phyloP scores from a whole-genome alignment of 371 early-diverging fungal genomes.

The Encephalitozoon intestinalis region DNA sequence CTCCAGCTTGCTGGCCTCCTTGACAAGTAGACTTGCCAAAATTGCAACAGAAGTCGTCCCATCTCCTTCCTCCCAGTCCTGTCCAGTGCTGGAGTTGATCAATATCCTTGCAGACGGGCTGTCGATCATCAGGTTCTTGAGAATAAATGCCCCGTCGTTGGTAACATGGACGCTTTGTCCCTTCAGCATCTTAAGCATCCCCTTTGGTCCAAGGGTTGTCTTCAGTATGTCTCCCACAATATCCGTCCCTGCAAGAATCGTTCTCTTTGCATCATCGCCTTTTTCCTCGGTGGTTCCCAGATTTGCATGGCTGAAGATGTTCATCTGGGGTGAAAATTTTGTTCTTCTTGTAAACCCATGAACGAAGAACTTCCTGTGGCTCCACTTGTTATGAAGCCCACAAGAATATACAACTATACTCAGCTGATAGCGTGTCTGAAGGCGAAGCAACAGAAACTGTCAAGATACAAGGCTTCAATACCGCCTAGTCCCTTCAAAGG shows the following conservation, averaged over 20 bases:
- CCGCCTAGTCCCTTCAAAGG: not conserved
- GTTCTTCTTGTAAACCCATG: constrained; percentile 19
- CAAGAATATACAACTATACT: constrained; percentile 41
- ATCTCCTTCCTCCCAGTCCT: constrained; percentile 99
- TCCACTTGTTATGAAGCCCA: constrained; percentile 27
- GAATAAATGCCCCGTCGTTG: constrained; percentile 98
- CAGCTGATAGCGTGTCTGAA: constrained; percentile 41
- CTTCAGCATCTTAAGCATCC: constrained; percentile 81
- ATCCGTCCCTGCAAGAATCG: constrained; percentile 81
- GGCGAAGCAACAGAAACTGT: constrained; percentile 34
- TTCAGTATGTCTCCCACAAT: constrained; percentile 93
- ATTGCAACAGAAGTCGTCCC: constrained; percentile 98
- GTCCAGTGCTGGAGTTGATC: constrained; percentile 81
- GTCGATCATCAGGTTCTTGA: constrained; percentile 90
- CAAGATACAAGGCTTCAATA: not conserved
- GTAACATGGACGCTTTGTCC: constrained; percentile 75
- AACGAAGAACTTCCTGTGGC: constrained; percentile 9
- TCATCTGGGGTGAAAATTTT: constrained; percentile 41
- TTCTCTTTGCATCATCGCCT: constrained; percentile 56
- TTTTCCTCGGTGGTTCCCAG: constrained; percentile 58
- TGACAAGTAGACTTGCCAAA: constrained; percentile 83
- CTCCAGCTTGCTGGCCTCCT: constrained; percentile 86
- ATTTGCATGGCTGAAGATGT: constrained; percentile 49
- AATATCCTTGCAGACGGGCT: constrained; percentile 94
- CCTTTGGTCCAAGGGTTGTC: constrained; percentile 67